Conservation (phyloP, 805 yeast species). For the Candida namnaoensis region DNA sequence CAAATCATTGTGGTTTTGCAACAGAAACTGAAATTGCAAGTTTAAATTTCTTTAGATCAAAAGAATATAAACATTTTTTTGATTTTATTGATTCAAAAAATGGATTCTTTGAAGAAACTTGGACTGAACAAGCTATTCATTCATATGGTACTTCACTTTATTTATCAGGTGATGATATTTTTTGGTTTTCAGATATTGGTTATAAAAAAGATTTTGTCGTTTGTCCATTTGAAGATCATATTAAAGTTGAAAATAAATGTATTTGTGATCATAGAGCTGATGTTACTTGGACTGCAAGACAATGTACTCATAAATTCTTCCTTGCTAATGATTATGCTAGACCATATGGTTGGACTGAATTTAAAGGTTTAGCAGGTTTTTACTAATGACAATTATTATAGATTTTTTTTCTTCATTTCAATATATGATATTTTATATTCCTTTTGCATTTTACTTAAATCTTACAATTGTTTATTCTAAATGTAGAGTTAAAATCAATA, state of each 20-base stretch:
- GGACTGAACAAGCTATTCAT: slow-evolving; percentile 87
- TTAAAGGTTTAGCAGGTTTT: slow-evolving; percentile 7
- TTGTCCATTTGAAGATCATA: slow-evolving; percentile 61
- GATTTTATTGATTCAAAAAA: slow-evolving; percentile 53
- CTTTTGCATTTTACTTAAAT: no score
- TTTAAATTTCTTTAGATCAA: slow-evolving; percentile 52
- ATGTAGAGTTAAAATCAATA: no score
- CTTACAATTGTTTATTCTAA: no score
- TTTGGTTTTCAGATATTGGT: slow-evolving; percentile 67
- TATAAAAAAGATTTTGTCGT: slow-evolving; percentile 60
- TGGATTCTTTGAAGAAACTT: slow-evolving; percentile 74
- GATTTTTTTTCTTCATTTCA: no score
- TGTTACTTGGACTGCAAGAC: slow-evolving; percentile 62
- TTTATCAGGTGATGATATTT: slow-evolving; percentile 43
- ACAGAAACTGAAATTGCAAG: slow-evolving; percentile 65
- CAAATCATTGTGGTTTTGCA: slow-evolving; percentile 74
- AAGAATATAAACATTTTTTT: slow-evolving; percentile 46
- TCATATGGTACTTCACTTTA: slow-evolving; percentile 59
- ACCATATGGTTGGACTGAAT: slow-evolving; percentile 59
- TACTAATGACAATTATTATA: no score
- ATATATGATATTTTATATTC: no score
- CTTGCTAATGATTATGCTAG: slow-evolving; percentile 39
- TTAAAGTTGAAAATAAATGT: slow-evolving; percentile 54
- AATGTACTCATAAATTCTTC: slow-evolving; percentile 58
- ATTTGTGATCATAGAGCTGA: slow-evolving; percentile 63